Conservation (phyloP, 2,329 filamentous ascomycete genomes). For the Diaporthe citriasiana region DNA sequence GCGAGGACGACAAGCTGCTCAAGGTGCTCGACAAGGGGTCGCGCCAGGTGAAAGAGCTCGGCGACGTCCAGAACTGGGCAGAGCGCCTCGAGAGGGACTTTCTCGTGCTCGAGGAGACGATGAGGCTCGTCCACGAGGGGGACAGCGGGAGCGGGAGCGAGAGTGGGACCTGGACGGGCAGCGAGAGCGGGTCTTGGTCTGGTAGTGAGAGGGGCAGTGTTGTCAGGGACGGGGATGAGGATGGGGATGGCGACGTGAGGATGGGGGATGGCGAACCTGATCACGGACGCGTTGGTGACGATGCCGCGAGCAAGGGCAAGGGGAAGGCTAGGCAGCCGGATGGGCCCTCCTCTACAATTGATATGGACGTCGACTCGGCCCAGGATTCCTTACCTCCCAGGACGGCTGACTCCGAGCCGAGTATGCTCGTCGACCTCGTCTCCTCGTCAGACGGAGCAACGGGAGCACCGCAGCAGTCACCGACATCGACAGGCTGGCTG, state of each 20-base stretch:
- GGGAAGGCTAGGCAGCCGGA: slow-evolving; percentile 40
- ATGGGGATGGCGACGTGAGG: slow-evolving; percentile 40
- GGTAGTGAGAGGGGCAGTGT: slow-evolving; percentile 42
- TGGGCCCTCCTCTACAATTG: slow-evolving; percentile 7
- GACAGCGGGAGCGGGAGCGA: slow-evolving; percentile 48
- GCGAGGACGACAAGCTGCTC: slow-evolving; percentile 76
- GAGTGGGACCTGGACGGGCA: slow-evolving; percentile 51
- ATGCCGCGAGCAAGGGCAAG: slow-evolving; percentile 41
- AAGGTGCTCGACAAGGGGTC: slow-evolving; percentile 74
- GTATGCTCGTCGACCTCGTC: slow-evolving; percentile 24
- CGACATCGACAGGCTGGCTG: slow-evolving; percentile 20
- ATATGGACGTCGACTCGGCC: slow-evolving; percentile 40
- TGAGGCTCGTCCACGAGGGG: slow-evolving; percentile 63
- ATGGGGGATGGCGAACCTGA: slow-evolving; percentile 36
- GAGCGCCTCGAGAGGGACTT: slow-evolving; percentile 82
- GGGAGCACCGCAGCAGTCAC: slow-evolving; percentile 18
- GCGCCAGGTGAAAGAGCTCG: slow-evolving; percentile 76
- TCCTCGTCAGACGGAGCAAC: slow-evolving; percentile 1
- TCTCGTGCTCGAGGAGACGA: slow-evolving; percentile 74
- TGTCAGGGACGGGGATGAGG: slow-evolving; percentile 43
- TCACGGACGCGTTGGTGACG: background rate
- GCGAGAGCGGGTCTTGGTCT: slow-evolving; percentile 40
- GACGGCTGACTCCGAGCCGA: slow-evolving; percentile 7
- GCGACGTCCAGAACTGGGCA: slow-evolving; percentile 69
- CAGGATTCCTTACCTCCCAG: slow-evolving; percentile 6